These are phyloP conservation scores for Jimgerdemannia lactiflua DNA, from an alignment of 192 early-diverging fungal species.

Conservation along the genomic window DNA sequence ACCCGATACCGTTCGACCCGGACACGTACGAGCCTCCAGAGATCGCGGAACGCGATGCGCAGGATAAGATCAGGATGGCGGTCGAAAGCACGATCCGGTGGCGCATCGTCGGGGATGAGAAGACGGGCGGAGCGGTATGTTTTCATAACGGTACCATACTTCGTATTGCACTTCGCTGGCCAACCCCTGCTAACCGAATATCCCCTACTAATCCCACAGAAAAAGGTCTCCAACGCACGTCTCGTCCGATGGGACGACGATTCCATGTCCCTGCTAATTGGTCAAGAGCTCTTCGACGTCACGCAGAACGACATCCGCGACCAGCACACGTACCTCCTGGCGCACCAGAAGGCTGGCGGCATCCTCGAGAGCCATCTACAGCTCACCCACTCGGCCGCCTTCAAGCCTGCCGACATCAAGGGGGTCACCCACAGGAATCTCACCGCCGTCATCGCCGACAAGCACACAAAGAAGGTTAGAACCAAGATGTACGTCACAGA, in stretches of 20 bases:
- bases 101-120: conserved; percentile 47
- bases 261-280: conserved; percentile 66
- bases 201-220: conserved; percentile 14
- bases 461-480: conserved; percentile 59
- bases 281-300: conserved; percentile 73
- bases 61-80: conserved; percentile 39
- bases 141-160: neutral
- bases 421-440: conserved; percentile 63
- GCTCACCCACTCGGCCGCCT: conserved; percentile 58
- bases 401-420: conserved; percentile 59
- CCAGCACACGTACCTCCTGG: conserved; percentile 56
- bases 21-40: conserved; percentile 37
- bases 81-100: conserved; percentile 79
- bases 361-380: conserved; percentile 66
- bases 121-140: conserved; percentile 25
- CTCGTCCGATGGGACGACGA: conserved; percentile 80
- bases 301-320: conserved; percentile 43
- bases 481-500: conserved; percentile 65
- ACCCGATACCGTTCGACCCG: conserved; percentile 61
- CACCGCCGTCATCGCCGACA: conserved; percentile 61
- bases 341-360: conserved; percentile 46
- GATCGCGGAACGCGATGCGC: conserved; percentile 35
- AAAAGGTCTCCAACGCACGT: conserved; percentile 71
- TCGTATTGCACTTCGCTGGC: neutral
- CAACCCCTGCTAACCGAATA: too few species aligned